Percentiles rank a stretch among this genome's conserved stretches.
These are phyloP conservation scores for Urtica urens DNA, from an alignment of 306 rosid genomes.

Conservation along the genomic window DNA sequence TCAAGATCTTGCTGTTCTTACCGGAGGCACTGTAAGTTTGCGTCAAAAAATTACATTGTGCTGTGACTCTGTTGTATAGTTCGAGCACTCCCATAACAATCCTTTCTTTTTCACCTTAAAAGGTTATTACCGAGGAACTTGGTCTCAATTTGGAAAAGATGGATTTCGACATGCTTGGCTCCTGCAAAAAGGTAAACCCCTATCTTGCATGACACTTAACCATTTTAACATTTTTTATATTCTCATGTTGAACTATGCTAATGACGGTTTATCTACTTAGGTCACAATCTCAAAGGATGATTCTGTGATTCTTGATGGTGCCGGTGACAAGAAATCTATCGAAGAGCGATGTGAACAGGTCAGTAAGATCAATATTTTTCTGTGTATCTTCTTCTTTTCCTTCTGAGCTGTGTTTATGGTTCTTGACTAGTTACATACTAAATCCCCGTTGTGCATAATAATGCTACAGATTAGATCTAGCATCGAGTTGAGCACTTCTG, in stretches of 20 bases:
- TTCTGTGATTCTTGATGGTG: constrained; percentile 90
- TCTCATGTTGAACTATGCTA: neutral
- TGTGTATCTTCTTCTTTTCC: neutral
- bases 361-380: constrained; percentile 11
- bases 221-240: neutral
- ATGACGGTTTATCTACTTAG: constrained; percentile 22
- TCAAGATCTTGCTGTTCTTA: constrained; percentile 85
- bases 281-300: constrained; percentile 92
- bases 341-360: constrained; percentile 99
- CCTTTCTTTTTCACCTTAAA: constrained; percentile 3
- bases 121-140: constrained; percentile 92
- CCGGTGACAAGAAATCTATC: constrained; percentile 75
- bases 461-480: constrained; percentile 85
- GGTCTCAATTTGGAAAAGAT: constrained; percentile 90
- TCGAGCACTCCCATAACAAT: neutral
- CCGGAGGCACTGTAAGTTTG: constrained; percentile 66
- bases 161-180: constrained; percentile 62
- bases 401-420: neutral
- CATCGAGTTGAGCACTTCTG: constrained; percentile 72
- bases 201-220: neutral
- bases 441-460: neutral
- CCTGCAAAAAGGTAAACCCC: constrained; percentile 73
- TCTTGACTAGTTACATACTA: neutral
- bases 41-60: neutral
- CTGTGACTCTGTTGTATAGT: neutral